Base-by-base conservation (phyloP, 116 monocot genomes). In the Papilionanthe hybrid region DNA sequence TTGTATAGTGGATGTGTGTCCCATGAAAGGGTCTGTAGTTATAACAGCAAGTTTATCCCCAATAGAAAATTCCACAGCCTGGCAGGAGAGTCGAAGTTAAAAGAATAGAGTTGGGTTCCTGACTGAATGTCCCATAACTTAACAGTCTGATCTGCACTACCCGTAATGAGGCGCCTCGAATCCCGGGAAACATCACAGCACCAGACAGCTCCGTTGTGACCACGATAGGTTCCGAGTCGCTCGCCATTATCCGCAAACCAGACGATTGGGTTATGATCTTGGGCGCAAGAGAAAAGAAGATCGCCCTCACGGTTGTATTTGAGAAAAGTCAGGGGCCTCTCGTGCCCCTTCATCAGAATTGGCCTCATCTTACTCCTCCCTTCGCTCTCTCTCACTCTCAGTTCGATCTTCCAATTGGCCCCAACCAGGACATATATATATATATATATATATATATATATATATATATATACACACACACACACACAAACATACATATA, bases 201-300 rank as follows among this genome's bases (percentile, higher is more conserved):
- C 98, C 98, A 98, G 32, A 98, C 95, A 50, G 98, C 97, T 45
- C 97, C 97, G 72, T 97, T 97, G 87, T 97, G 98, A 72, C 98
- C 98, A 13, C 82, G 82, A 85, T 94, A 98, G 57, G 91, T 91
- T 7, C 98, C 98, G 20, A 98, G 90, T 7, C 98, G 87, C 81
- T 98, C 89, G 69, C 98, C 98, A 53, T 93, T 90, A 83, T 98
- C 98, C 67, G 98, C 98, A 77, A 91, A 98, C 98, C 98, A 98
- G 15, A 94, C 91, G 29, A 91, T 98, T 28, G 98, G 98, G 9
- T 81, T 90, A 86, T 90, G 91, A 41, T 98, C 98, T 82, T 98
- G 94, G 80, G 98, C 94, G 86, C 98, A 94, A 28, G 98, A 98
- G 91, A 98, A 98, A 79, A 98, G 88, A 53, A 98, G 91, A 76